phyloP scores from a whole-genome alignment of 2,329 filamentous ascomycete genomes.

The Chaetomium globosum region DNA sequence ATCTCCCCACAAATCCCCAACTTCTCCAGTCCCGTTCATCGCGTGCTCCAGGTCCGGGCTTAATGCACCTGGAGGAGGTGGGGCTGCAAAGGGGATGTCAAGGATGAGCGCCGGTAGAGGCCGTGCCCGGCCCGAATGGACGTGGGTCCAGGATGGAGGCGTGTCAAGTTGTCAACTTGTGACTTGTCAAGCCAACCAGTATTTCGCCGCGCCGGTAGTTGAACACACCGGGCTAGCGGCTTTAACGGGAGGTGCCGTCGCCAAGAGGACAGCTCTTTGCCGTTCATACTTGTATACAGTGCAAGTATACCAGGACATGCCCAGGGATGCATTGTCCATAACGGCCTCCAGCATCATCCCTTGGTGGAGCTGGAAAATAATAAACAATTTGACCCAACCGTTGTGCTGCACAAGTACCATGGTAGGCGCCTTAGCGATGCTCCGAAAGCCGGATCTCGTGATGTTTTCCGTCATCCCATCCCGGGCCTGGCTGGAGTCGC shows the following conservation, averaged over 20 bases:
- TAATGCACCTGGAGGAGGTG: neutral
- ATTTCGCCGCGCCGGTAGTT: neutral
- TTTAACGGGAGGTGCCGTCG: neutral
- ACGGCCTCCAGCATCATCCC: no score
- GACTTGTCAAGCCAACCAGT: neutral
- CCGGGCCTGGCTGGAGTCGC: neutral
- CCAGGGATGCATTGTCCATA: no score
- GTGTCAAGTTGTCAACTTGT: neutral
- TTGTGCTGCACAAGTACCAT: no score
- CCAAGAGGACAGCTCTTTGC: neutral
- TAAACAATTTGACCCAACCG: no score
- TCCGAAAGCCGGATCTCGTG: neutral
- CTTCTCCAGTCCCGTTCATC: conserved; percentile 4
- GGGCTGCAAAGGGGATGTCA: neutral
- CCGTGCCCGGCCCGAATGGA: conserved; percentile 3
- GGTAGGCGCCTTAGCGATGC: neutral
- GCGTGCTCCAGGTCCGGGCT: neutral
- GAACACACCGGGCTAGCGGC: neutral
- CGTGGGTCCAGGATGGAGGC: neutral
- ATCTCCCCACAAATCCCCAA: conserved; percentile 3
- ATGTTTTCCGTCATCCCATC: neutral
- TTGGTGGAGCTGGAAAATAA: neutral
- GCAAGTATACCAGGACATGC: neutral
- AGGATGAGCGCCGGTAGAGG: neutral
- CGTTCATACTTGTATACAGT: no score